Evolutionary conservation across 345 rosid genomes (phyloP), one percentile per base, ranked within the genome.

Genomic region (Heritiera fomes): DNA sequence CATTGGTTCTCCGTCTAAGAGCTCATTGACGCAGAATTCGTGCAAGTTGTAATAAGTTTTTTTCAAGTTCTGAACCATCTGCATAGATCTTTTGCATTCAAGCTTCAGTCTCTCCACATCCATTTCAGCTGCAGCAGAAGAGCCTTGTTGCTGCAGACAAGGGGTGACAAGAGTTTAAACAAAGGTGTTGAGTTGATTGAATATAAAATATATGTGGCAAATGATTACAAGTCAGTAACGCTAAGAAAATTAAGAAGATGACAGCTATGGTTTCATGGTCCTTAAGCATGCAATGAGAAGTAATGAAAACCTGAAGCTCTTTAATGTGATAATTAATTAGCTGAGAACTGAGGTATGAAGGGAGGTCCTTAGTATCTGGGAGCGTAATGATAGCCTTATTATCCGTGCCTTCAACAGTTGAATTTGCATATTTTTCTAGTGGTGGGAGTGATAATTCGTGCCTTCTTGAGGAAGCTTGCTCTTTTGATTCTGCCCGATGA

Each of bases 21-120:
- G 77, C 79, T 88, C 92, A 28, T 78, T 84, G 63, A 89, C 80
- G 17, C 87, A 88, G 49, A 89, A 84, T 71, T 90, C 86, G 67
- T 90, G 92, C 86, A 92, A 73, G 81, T 87, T 86, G 55, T 85
- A 90, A 50, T 87, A 85, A 79, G 81, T 87, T 84, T 86, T 89
- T 84, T 89, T 90, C 95, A 90, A 91, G 62, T 87, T 90, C 56
- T 81, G 79, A 82, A 83, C 87, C 90, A 87, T 83, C 76, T 88
- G 84, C 71, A 65, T 41, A 1, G 82, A 80, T 71, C 78, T 85
- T 65, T 80, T 74, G 64, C 75, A 59, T 60, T 90, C 95, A 58
- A 73, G 84, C 89, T 90, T 92, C 76, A 90, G 67, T 79, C 87
- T 91, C 82, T 89, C 94, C 79, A 86, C 78, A 83, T 91, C 97